A percentile compares a stretch with the other conserved stretches of the same genome.
Evolutionary conservation across 2,329 filamentous ascomycete species (phyloP).

Genomic region (Magnaporthales sp.): DNA sequence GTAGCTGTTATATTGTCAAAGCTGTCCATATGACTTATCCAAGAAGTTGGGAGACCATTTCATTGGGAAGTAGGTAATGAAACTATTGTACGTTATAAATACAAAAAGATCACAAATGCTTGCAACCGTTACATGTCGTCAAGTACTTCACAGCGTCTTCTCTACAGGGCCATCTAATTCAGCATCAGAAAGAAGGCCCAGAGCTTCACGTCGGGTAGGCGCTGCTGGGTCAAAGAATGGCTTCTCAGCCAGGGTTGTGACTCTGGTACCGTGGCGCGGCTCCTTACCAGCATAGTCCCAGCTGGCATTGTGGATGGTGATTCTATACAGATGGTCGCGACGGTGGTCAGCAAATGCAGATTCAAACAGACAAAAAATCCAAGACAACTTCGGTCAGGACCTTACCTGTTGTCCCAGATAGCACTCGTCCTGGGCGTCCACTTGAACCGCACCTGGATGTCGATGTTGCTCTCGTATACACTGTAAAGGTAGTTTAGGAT

Average conservation of each 20-base stretch:
- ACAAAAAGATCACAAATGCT: too few relatives aligned
- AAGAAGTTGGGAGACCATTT: too few relatives aligned
- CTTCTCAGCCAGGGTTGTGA: constrained; percentile 63
- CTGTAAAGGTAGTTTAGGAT: constrained; percentile 59
- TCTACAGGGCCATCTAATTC: constrained; percentile 24
- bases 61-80: too few relatives aligned
- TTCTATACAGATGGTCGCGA: constrained; percentile 27
- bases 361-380: neutral
- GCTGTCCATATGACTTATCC: too few relatives aligned
- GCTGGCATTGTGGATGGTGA: constrained; percentile 66
- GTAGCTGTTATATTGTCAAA: too few relatives aligned
- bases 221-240: constrained; percentile 58
- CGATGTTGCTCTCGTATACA: constrained; percentile 60
- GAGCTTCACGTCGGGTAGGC: constrained; percentile 55
- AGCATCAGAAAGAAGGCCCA: constrained; percentile 52
- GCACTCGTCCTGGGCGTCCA: constrained; percentile 61
- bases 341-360: constrained; percentile 1
- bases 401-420: constrained; percentile 55
- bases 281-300: constrained; percentile 63
- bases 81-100: too few relatives aligned
- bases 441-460: constrained; percentile 64
- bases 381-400: constrained; percentile 12
- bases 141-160: neutral
- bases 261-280: constrained; percentile 62
- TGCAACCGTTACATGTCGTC: too few relatives aligned